Evolutionary conservation across 78 protist species (phyloP).

Genomic region (Tieghemostelium lacteum): DNA sequence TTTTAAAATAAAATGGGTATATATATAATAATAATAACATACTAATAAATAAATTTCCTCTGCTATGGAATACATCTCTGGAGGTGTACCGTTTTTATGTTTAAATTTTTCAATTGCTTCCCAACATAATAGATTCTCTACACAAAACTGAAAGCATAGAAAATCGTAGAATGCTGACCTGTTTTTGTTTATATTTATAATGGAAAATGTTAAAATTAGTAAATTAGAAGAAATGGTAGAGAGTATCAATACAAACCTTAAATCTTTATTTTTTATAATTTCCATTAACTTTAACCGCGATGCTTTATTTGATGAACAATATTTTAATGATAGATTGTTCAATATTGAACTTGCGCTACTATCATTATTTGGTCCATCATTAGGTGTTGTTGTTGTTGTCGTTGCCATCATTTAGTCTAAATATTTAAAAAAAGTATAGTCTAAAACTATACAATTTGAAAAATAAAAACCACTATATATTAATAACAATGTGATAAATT

Average conservation of each 20-base stretch:
- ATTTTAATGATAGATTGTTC: background rate
- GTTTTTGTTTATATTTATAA: background rate
- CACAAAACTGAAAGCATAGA: conserved; percentile 50
- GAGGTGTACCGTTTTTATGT: conserved; percentile 37
- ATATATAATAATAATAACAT: background rate
- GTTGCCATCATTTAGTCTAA: too few species aligned
- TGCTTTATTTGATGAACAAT: conserved; percentile 8
- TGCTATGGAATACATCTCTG: conserved; percentile 56
- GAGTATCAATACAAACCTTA: conserved; percentile 29
- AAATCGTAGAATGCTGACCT: conserved; percentile 59
- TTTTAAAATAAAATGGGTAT: background rate
- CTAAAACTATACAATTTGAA: too few species aligned
- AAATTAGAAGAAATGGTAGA: too few species aligned
- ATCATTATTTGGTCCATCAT: background rate
- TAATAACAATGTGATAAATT: background rate
- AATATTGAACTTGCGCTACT: background rate
- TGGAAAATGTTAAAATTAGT: too few species aligned
- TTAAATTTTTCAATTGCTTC: conserved; percentile 71
- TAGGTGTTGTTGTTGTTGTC: background rate
- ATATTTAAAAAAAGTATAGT: background rate
- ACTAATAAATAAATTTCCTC: conserved; percentile 68
- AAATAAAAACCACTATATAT: too few species aligned
- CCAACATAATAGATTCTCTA: conserved; percentile 76
- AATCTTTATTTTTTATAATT: conserved; percentile 35
- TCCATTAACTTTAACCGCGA: conserved; percentile 27